These are phyloP conservation scores for Talaromyces borbonicus DNA, from an alignment of 495 filamentous ascomycete genomes.

Conservation along the genomic window DNA sequence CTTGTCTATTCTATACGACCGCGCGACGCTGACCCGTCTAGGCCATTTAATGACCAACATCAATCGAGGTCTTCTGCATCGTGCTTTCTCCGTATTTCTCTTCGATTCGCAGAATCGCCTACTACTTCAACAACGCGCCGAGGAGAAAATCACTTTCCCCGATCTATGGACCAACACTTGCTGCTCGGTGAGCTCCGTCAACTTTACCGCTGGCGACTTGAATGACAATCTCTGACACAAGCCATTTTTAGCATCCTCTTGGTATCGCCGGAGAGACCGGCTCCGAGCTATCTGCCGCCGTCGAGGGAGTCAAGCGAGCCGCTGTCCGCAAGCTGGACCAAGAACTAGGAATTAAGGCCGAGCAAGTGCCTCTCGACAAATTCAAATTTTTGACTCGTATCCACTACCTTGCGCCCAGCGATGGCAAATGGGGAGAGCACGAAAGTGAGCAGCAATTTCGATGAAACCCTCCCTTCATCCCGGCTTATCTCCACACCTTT, in stretches of 20 bases:
- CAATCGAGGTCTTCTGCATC: constrained; percentile 85
- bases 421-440: constrained; percentile 98
- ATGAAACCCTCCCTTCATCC: too few species aligned
- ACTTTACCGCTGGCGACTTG: too few species aligned
- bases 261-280: constrained; percentile 88
- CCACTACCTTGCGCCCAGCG: constrained; percentile 94
- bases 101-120: constrained; percentile 85
- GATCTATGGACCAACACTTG: constrained; percentile 99
- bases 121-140: constrained; percentile 88
- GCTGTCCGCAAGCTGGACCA: constrained; percentile 89
- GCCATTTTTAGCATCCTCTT: constrained; percentile 54
- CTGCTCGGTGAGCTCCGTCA: constrained; percentile 50
- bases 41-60: constrained; percentile 99
- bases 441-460: constrained; percentile 88
- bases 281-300: constrained; percentile 64
- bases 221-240: not conserved
- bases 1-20: too few species aligned
- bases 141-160: constrained; percentile 98
- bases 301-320: constrained; percentile 78
- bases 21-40: constrained; percentile 23
- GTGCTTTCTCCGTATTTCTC: constrained; percentile 95
- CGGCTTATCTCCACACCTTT: not conserved
- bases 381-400: constrained; percentile 95
- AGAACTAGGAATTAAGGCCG: constrained; percentile 82
- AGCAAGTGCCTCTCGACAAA: constrained; percentile 83